phyloP scores from a whole-genome alignment of 768 basidiomycete species.

The Hypholoma sublateritium region DNA sequence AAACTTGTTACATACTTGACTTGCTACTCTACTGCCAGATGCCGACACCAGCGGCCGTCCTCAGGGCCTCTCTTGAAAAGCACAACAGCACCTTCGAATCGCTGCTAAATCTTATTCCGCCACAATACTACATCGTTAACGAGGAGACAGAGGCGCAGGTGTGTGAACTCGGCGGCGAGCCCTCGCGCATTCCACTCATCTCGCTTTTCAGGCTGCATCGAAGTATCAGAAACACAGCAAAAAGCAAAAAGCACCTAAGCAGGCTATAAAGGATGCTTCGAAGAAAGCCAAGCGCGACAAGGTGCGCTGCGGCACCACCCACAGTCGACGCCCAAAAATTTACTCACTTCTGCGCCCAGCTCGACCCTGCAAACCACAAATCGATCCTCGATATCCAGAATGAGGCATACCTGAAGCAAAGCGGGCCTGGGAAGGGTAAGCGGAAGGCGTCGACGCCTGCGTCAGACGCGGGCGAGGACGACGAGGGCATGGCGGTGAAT shows the following conservation, averaged over 20 bases:
- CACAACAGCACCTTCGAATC: constrained; percentile 89
- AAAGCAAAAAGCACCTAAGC: constrained; percentile 79
- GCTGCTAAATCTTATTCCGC: constrained; percentile 81
- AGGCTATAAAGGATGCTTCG: constrained; percentile 84
- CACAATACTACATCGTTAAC: constrained; percentile 81
- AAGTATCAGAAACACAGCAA: constrained; percentile 90
- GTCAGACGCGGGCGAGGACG: constrained; percentile 31
- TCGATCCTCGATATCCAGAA: constrained; percentile 69
- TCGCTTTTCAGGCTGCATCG: constrained; percentile 42
- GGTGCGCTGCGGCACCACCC: constrained; percentile 37
- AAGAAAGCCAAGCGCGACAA: constrained; percentile 89
- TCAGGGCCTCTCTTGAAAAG: constrained; percentile 67
- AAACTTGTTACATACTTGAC: constrained; percentile 1
- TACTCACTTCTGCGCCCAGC: constrained; percentile 42
- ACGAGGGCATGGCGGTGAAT: constrained; percentile 12
- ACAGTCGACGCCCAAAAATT: not conserved
- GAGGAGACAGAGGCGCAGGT: constrained; percentile 72
- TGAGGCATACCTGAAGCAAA: constrained; percentile 38
- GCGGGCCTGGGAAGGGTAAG: constrained; percentile 39
- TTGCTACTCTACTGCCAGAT: constrained; percentile 27
- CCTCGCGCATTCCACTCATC: not conserved
- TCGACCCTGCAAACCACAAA: constrained; percentile 91
- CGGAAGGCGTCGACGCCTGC: constrained; percentile 37
- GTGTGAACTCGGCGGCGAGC: constrained; percentile 11
- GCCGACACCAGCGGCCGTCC: constrained; percentile 46